A percentile compares a stretch with the other conserved stretches of the same genome.
phyloP scores from a whole-genome alignment of 225 moss, liverwort and hornwort species.

The Physcomitrellopsis africana region DNA sequence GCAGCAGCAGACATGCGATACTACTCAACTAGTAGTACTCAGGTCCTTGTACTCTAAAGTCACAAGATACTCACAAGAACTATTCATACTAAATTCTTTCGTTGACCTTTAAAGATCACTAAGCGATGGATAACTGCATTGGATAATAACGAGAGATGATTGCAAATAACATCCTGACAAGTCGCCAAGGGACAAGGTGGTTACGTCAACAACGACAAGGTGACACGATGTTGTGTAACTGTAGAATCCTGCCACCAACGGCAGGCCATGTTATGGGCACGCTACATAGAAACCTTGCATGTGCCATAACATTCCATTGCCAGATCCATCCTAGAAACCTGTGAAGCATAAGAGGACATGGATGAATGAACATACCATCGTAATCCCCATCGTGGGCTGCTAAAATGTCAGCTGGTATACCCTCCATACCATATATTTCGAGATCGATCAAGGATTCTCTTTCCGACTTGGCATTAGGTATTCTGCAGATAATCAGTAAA shows the following conservation, averaged over 20 bases:
- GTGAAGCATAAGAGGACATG: background rate
- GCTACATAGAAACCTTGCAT: conserved; percentile 3
- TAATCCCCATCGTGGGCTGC: conserved; percentile 86
- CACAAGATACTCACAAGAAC: conserved; percentile 13
- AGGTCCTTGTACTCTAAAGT: background rate
- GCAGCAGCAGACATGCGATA: background rate
- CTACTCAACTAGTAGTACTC: background rate
- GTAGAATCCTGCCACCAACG: conserved; percentile 4
- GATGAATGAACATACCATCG: conserved; percentile 62
- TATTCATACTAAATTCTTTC: background rate
- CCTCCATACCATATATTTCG: conserved; percentile 99
- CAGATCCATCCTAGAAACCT: conserved; percentile 16
- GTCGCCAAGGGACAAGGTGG: background rate
- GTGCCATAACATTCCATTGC: background rate
- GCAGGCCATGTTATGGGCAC: background rate
- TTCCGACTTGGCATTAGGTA: conserved; percentile 95
- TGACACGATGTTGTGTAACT: background rate
- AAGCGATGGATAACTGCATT: background rate
- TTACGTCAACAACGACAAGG: background rate
- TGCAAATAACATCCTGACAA: background rate
- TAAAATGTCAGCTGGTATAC: conserved; percentile 87
- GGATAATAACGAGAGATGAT: conserved; percentile 1
- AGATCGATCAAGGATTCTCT: conserved; percentile 87
- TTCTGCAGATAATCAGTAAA: conserved; percentile 47
- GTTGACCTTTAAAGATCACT: background rate